Base-by-base conservation (phyloP, 495 filamentous ascomycete species). In the Jackrogersella minutella region DNA sequence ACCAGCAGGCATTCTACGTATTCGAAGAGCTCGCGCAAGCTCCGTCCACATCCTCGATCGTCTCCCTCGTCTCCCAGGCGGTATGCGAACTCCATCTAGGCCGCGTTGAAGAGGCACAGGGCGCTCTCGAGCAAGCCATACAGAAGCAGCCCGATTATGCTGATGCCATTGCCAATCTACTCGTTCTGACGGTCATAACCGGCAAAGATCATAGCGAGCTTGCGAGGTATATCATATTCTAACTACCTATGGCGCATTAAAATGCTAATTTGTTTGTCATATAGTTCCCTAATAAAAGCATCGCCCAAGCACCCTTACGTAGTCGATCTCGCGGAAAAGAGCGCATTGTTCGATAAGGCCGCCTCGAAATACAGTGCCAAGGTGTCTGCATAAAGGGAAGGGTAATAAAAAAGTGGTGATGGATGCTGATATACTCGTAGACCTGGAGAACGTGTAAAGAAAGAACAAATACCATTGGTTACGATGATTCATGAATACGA, bases 1-100 rank as follows among this genome's bases (percentile, higher is more conserved):
- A 98, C 81, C 95, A 98, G 76, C 90, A 92, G 68, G 90, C 94
- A 33, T 99, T 95, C 81, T 99, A 99, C 84, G 93, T 99, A 68
- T 99, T 92, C 74, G 94, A 97, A 79, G 95, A 99, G 77, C 87
- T 99, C 36, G 95, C 95, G 17, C 90, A 96, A 76, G 87, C 90
- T 19, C 90, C 92, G 14, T 86, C 89, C 50, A 87, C 88, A 31
- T 85, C 88, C 5, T 87, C 90, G 1, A 78, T 85, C 49, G 84
- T 87, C 34, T 83, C 85, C 22, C 86, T 97, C 34, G 84, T 96
- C 64, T 89, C 89, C 30, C 95, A 98, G 82, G 94, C 93, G 24
- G 88, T 98, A 24, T 88, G 91, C 34, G 95, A 99, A 75, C 80
- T 99, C 21, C 95, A 98, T 71, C 86, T 98, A 13, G 93, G 93